Conservation (phyloP, 2,329 filamentous ascomycete species). For the Paecilomyces formosus region DNA sequence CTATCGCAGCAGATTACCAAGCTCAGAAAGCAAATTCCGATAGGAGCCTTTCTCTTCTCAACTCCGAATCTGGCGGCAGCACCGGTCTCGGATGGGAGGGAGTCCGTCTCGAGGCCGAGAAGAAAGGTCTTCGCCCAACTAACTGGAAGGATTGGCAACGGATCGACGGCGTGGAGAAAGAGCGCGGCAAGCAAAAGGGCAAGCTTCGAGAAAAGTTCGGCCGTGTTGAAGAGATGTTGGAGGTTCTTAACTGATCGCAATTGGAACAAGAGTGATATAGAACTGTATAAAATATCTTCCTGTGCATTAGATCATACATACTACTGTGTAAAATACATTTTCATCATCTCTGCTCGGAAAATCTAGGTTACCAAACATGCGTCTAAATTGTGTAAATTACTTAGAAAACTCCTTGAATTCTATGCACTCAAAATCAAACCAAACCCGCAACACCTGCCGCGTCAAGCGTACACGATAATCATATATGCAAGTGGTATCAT, state of each 20-base stretch:
- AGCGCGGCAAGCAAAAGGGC: slow-evolving; percentile 57
- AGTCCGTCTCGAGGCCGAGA: slow-evolving; percentile 54
- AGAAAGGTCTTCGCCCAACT: slow-evolving; percentile 54
- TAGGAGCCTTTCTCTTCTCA: slow-evolving; percentile 37
- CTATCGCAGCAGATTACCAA: slow-evolving; percentile 71
- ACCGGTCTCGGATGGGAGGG: slow-evolving; percentile 66
- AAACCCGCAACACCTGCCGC: no score
- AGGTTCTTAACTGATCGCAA: slow-evolving; percentile 16
- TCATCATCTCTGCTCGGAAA: not conserved
- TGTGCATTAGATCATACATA: not conserved
- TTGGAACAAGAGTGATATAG: not conserved
- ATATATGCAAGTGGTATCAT: no score
- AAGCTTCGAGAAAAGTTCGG: slow-evolving; percentile 69
- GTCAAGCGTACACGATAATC: no score
- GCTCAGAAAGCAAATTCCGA: slow-evolving; percentile 9
- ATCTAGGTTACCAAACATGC: not conserved
- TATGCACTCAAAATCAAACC: no score
- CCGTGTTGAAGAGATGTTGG: slow-evolving; percentile 52
- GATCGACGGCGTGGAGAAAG: slow-evolving; percentile 73
- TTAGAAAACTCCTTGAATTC: no score
- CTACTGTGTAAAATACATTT: not conserved
- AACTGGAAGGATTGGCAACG: slow-evolving; percentile 79
- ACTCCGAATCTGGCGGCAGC: slow-evolving; percentile 28
- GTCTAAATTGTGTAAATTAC: not conserved
- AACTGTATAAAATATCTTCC: not conserved